Evolutionary conservation across 108 stramenopile genomes (phyloP), one percentile per base, ranked within the genome.

Genomic region (Stephanodiscus minutulus): DNA sequence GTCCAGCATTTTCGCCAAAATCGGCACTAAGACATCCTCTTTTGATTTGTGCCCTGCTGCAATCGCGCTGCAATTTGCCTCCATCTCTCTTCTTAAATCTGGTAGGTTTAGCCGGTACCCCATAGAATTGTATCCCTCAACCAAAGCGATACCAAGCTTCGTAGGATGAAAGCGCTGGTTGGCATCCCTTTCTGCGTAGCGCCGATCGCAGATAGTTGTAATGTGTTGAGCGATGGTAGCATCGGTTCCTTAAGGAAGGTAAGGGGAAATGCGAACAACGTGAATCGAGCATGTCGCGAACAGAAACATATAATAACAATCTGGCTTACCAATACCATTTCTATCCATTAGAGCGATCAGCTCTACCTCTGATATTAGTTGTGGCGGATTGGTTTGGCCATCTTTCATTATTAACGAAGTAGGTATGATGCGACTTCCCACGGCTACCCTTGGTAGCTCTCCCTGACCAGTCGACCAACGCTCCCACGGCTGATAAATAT

Each of bases 41-140:
- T 88, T 93, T 9, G 87, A 82, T 76, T 93, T 96, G 52, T 79
- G 81, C 11, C 88, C 85, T 21, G 69, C 72, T 10, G 93, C 93
- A 25, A 94, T 86, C 18, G 81, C 77, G 64, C 86, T 91, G 82
- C 93, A 94, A 66, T 94, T 91, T 22, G 72, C 74, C 68, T 92
- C 90, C 85, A 87, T 74, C 21, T 93, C 89, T 50, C 93, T 76
- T 37, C 96, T 82, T 61, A 97, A 68, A 75, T 94, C 91, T 7
- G 96, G 96, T 74, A 91, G 92, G 77, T 97, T 97, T 28, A 97
- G 81, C 65, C 95, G 96, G 61, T 97, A 97, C 43, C 96, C 96
- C 96, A 97, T 97, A 66, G 85, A 82, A 59, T 97, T 95, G 82
- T 97, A 97, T 39, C 96, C 96, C 69, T 97, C 94, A 9, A 97